Base-by-base conservation (phyloP, 2,329 filamentous ascomycete genomes). In the Ascochyta clinopodiicola region DNA sequence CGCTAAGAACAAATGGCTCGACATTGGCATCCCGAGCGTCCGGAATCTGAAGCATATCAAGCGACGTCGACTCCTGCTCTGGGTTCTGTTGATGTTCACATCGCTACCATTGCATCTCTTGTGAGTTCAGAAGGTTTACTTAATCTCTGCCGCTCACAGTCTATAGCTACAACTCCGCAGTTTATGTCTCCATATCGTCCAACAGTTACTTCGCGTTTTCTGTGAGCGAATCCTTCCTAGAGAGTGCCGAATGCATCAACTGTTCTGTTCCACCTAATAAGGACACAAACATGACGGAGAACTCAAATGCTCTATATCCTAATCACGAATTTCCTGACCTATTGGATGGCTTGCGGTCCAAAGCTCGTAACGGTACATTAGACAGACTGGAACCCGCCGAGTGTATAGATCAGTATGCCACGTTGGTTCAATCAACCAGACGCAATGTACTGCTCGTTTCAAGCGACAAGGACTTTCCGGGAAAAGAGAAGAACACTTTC, bases 121-220 rank as follows among this genome's bases (percentile, higher is more conserved):
- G 50, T 58, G 57, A 63, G 36, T 22, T 15, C 15, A 40, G 10
- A 9, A 29, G 3, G 8, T 29, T 10, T 22, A 39, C 13, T 24
- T 13, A 35, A 52, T 45, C 21, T 8, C n/a, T 43, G 7, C 10
- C 10, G 15, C 34, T 44, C n/a, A 52, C 19, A 24, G 13, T 15
- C 13, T 6, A 10, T 43, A 67, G 64, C 22, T 70, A 67, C 55
- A 68, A 68, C 42, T 69, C 67, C 10, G 48, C 60, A 9, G 64
- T 69, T 2, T 68, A 59, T 38, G 39, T 44, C n/a, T 63, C 64
- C 1, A 58, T 60, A n/a, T 24, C 39, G 4, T 49, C 54, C 4
- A 58, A 51, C 10, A 36, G 34, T 10, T 56, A 56, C 24, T 31
- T 35, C 17, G 42, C 46, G 6, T 51, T 45, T n/a, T 40, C 46